Evolutionary conservation across 169 alveolate species (phyloP).

Genomic region (Plasmodium vinckei): DNA sequence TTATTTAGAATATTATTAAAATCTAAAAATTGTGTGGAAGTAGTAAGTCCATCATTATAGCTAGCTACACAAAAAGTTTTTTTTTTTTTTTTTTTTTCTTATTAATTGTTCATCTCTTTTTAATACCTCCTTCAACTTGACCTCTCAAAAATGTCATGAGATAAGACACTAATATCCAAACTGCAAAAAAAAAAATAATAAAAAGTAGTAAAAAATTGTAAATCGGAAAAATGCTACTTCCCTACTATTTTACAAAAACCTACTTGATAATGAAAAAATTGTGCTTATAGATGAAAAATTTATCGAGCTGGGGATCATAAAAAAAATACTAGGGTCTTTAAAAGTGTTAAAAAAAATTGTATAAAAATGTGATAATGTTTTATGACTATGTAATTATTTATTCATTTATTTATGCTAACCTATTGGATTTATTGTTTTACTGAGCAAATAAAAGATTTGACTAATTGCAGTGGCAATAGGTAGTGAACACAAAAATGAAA

Average conservation of each 20-base stretch:
- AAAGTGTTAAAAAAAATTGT: not conserved
- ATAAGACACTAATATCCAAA: slow-evolving; percentile 21
- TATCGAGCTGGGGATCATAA: slow-evolving; percentile 62
- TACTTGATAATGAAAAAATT: slow-evolving; percentile 55
- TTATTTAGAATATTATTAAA: slow-evolving; percentile 38
- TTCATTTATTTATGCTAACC: slow-evolving; percentile 10
- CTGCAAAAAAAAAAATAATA: slow-evolving; percentile 5
- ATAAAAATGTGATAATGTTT: not conserved
- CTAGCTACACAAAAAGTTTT: not conserved
- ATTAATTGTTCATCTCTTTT: not conserved
- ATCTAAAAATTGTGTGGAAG: slow-evolving; percentile 6
- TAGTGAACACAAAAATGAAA: slow-evolving; percentile 31
- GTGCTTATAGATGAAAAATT: slow-evolving; percentile 56
- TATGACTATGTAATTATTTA: not conserved
- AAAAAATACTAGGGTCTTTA: slow-evolving; percentile 54
- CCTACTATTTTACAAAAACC: not conserved
- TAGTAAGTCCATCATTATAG: not conserved
- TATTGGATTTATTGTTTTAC: slow-evolving; percentile 57
- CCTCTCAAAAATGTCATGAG: slow-evolving; percentile 19
- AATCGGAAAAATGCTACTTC: not conserved
- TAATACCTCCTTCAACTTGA: slow-evolving; percentile 33
- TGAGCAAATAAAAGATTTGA: slow-evolving; percentile 27
- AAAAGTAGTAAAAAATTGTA: not conserved
- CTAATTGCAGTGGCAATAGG: slow-evolving; percentile 41
- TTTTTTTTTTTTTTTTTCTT: not conserved